phyloP scores from a whole-genome alignment of 1,284 basidiomycete species.

The Coriolopsis trogii region DNA sequence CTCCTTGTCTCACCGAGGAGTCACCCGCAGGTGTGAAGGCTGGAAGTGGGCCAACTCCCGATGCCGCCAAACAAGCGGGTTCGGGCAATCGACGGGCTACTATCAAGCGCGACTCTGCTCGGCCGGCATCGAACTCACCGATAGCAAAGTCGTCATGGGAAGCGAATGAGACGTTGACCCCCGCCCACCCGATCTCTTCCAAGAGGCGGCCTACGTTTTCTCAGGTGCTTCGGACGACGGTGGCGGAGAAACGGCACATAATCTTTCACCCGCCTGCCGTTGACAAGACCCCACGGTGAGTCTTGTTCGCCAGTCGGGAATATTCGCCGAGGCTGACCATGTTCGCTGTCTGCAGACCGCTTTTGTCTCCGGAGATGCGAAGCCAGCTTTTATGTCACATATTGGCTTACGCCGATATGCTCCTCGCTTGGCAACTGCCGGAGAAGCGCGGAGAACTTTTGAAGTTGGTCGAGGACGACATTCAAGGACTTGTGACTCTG shows the following conservation, averaged over 20 bases:
- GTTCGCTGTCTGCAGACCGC: slow-evolving; percentile 3
- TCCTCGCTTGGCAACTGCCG: slow-evolving; percentile 71
- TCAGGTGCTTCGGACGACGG: slow-evolving; percentile 34
- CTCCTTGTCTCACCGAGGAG: neutral
- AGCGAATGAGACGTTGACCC: slow-evolving; percentile 25
- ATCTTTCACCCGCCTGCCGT: slow-evolving; percentile 33
- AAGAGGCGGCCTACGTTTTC: slow-evolving; percentile 44
- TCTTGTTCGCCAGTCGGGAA: slow-evolving; percentile 1
- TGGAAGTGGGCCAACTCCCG: slow-evolving; percentile 8
- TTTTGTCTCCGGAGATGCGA: slow-evolving; percentile 24
- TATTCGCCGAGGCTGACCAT: neutral
- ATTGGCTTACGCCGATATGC: slow-evolving; percentile 73
- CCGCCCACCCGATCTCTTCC: slow-evolving; percentile 45
- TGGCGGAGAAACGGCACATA: slow-evolving; percentile 39
- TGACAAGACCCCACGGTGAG: slow-evolving; percentile 25
- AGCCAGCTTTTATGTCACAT: slow-evolving; percentile 60
- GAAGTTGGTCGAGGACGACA: slow-evolving; percentile 52
- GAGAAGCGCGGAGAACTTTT: slow-evolving; percentile 72
- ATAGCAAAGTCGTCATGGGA: slow-evolving; percentile 64
- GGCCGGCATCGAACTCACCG: slow-evolving; percentile 31
- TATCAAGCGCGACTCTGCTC: slow-evolving; percentile 26
- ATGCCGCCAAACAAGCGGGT: neutral
- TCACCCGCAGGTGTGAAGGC: slow-evolving; percentile 18
- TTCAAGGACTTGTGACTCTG: slow-evolving; percentile 30
- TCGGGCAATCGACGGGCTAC: slow-evolving; percentile 5